Base-by-base conservation (phyloP, 176 grass and related monocot genomes). In the Oryza australiensis region DNA sequence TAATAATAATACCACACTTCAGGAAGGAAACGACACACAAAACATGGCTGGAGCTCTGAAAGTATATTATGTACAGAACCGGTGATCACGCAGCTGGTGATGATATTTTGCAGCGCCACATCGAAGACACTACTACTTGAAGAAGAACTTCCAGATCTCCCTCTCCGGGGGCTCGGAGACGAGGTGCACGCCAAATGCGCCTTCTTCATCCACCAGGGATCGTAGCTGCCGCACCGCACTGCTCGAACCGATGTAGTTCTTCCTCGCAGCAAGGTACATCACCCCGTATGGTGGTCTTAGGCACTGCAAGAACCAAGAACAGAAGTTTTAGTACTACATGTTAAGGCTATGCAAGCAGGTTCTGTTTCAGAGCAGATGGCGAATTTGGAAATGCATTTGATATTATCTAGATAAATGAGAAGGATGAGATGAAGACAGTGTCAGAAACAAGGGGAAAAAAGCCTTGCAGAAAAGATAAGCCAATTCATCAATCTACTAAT, bases 101-200 rank as follows among this genome's bases (percentile, higher is more conserved):
- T n/a, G 12, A 53, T 7, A 53, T 62, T 72, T 72, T 64, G 57
- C 49, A 32, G 28, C 33, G 42, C 42, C 24, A 24, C 27, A 40
- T 33, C 23, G 26, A 66, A 24, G 26, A 62, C n/a, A 24, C 75
- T 74, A 94, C 51, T 55, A 55, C 49, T 94, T 94, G 81, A 94
- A 94, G 82, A 94, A 94, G 87, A 94, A 92, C 72, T 94, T 94
- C 93, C 87, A 94, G 70, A 92, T 90, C 80, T 94, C 93, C 76
- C 74, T 80, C 27, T 94, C 93, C 0, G 78, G 72, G 16, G 86
- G 76, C 66, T 94, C 93, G 5, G 87, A 85, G 66, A 92, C 64
- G 6, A 94, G 73, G 68, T 94, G 93, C 53, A 28, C 85, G 5
- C 93, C 89, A 29, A 94, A 92, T 30, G 64, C 74, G 13, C 87